Conservation (phyloP, 1,284 basidiomycete genomes). For the Tilletia horrida region DNA sequence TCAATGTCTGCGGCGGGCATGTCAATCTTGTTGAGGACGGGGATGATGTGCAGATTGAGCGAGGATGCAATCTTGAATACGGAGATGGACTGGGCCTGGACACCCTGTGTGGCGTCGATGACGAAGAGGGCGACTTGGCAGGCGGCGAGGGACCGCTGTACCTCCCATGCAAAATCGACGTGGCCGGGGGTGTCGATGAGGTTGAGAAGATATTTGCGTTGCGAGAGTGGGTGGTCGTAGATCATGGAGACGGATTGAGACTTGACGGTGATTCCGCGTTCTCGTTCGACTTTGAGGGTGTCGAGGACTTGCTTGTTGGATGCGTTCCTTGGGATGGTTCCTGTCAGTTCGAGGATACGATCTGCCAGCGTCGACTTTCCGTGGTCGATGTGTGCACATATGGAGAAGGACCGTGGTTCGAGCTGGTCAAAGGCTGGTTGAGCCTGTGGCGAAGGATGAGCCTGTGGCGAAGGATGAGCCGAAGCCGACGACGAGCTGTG, state of each 20-base stretch:
- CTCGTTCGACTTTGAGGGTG: slow-evolving; percentile 83
- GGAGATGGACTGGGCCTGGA: slow-evolving; percentile 95
- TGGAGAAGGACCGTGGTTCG: slow-evolving; percentile 48
- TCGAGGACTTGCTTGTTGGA: slow-evolving; percentile 53
- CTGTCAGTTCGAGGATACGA: slow-evolving; percentile 51
- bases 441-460: not conserved
- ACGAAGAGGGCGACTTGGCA: slow-evolving; percentile 87
- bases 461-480: not conserved
- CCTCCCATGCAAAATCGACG: slow-evolving; percentile 67
- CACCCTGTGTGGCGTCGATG: slow-evolving; percentile 87
- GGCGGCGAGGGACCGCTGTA: slow-evolving; percentile 83
- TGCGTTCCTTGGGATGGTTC: slow-evolving; percentile 43
- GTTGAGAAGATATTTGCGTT: slow-evolving; percentile 73
- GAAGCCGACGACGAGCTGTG: not conserved
- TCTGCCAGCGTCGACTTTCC: slow-evolving; percentile 55
- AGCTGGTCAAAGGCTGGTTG: slow-evolving; percentile 31
- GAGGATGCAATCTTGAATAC: slow-evolving; percentile 81
- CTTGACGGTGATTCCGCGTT: slow-evolving; percentile 84
- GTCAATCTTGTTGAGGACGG: slow-evolving; percentile 85
- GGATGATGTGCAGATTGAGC: slow-evolving; percentile 80
- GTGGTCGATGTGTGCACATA: slow-evolving; percentile 55
- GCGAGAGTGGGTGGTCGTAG: slow-evolving; percentile 35
- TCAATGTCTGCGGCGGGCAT: slow-evolving; percentile 37
- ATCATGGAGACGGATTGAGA: slow-evolving; percentile 53
- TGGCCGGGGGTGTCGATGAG: slow-evolving; percentile 83